Evolutionary conservation across 129 eudicot species (phyloP), one percentile per base, ranked within the genome.

Genomic region (Arctium minus): DNA sequence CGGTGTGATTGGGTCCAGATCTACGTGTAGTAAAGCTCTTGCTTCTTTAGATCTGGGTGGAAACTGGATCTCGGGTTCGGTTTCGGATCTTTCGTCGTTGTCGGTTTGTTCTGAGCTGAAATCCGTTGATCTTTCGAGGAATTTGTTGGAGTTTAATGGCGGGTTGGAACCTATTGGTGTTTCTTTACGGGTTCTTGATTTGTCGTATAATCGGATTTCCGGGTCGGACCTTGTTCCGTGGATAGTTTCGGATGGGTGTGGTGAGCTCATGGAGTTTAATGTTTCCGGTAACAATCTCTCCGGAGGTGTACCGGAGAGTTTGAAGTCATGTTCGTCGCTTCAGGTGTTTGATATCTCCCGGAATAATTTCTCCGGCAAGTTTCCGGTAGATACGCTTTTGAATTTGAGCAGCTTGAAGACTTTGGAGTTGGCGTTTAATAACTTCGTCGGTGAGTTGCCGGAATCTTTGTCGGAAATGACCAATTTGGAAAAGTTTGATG

Each of bases 21-120:
- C 89, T 84, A 69, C 60, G 67, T 92, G 97, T 60, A 82, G 88
- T 35, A 37, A 83, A 32, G 80, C 78, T 1, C 78, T 95, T 56
- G 56, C 13, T 2, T 53, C 78, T 13, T 18, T 95, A 82, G 98
- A 95, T 89, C 97, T 95, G 80, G 81, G 92, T 15, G 89, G 46
- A 1, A 95, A 95, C 79, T 80, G 82, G 70, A 82, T 95, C 78
- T 85, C 93, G 8, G 98, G 98, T 5, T 85, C 97, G 44, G 53
- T 88, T 33, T 46, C 88, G n/a, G 97, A 86, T 81, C 17, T 95
- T 74, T 72, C 85, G 0, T 8, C 32, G 37, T 84, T 95, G 3
- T 74, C 88, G 0, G 73, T 76, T 12, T 95, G 98, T 82, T 53
- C 88, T 2, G 71, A 74, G 30, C 53, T 95, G 77, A 82, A 76